Percentiles rank a stretch among this genome's conserved stretches.
phyloP scores from a whole-genome alignment of 164 flowering plant genomes.

The Aristolochia contorta region DNA sequence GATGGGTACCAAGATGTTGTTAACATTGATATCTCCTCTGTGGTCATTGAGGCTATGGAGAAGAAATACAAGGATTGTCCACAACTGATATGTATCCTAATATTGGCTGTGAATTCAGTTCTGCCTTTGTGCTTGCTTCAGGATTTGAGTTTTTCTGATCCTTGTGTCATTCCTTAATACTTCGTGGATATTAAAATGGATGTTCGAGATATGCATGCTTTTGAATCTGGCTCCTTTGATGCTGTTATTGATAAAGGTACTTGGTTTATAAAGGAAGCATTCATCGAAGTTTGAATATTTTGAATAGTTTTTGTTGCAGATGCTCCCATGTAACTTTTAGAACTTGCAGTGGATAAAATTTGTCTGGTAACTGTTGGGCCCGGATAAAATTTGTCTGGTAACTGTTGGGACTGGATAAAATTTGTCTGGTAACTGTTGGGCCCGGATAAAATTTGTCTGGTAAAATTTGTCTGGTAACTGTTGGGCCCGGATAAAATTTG shows the following conservation, averaged over 20 bases:
- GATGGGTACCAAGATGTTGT: slow-evolving; percentile 70
- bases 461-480: too few species aligned
- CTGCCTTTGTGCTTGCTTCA: not conserved
- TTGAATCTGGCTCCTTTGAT: slow-evolving; percentile 50
- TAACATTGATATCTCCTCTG: slow-evolving; percentile 72
- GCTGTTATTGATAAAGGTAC: slow-evolving; percentile 75
- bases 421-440: too few species aligned
- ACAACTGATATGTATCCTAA: slow-evolving; percentile 54
- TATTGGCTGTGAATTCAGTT: not conserved
- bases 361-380: too few species aligned
- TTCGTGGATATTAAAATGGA: slow-evolving; percentile 56
- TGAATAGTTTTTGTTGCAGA: too few species aligned
- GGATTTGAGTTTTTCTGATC: not conserved
- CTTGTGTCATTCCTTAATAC: slow-evolving; percentile 13
- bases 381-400: too few species aligned
- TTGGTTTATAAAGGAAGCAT: not conserved
- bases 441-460: too few species aligned
- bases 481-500: too few species aligned
- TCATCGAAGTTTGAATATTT: too few species aligned
- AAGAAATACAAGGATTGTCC: slow-evolving; percentile 41
- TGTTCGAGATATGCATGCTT: slow-evolving; percentile 65
- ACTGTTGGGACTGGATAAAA: too few species aligned
- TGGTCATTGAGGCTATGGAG: slow-evolving; percentile 72
- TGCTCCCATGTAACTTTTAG: too few species aligned
- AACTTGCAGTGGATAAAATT: too few species aligned